phyloP scores from a whole-genome alignment of 1,284 basidiomycete species.

The Trichosporon asahii region DNA sequence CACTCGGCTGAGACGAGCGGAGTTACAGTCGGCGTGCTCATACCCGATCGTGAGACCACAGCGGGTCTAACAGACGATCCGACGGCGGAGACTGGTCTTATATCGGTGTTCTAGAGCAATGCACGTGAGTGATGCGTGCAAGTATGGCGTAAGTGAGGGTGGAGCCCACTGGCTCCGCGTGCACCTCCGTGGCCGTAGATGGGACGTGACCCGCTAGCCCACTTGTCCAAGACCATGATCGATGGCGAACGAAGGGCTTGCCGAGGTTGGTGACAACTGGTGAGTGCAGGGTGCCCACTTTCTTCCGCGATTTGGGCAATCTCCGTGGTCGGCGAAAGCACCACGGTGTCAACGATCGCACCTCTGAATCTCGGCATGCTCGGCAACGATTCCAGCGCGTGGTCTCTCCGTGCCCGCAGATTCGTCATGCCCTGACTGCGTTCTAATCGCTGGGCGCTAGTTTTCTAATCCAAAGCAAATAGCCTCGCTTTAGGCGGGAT shows the following conservation, averaged over 20 bases:
- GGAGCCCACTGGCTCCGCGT: background rate
- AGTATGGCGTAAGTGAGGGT: background rate
- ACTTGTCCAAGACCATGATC: background rate
- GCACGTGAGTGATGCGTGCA: background rate
- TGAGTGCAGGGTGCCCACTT: background rate
- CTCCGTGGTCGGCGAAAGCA: constrained; percentile 5
- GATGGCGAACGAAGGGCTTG: background rate
- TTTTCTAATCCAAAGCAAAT: background rate
- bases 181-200: constrained; percentile 3
- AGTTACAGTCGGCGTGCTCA: background rate
- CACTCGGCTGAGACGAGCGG: background rate
- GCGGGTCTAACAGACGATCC: background rate
- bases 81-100: background rate
- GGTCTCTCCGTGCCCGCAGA: background rate
- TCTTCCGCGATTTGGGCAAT: background rate
- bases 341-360: background rate
- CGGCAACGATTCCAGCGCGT: background rate
- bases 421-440: background rate
- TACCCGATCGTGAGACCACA: background rate
- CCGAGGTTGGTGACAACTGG: background rate
- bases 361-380: constrained; percentile 5
- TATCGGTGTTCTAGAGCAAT: background rate
- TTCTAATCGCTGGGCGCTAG: background rate
- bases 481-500: background rate
- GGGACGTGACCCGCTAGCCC: background rate